Base-by-base conservation (phyloP, 345 rosid genomes). In the Acer saccharum region DNA sequence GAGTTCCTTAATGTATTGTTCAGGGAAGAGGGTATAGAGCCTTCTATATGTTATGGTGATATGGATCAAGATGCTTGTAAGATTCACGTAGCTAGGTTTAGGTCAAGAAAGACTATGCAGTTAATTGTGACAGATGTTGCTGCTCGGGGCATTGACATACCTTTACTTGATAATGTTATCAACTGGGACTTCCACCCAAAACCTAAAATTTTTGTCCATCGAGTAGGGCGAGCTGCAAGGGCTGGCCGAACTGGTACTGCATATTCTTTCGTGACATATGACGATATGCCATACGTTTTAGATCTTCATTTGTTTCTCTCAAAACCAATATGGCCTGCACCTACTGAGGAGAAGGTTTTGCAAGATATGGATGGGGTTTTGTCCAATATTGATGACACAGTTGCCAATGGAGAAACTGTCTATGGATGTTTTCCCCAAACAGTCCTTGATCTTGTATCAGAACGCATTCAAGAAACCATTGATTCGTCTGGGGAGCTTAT, bases 61-160 rank as follows among this genome's bases (percentile, higher is more conserved):
- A 96, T 25, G 99, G 99, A 92, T 82, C 97, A 87, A 83, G 99
- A 94, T 79, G 99, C 99, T 48, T 93, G 97, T 27, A 94, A 94
- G 86, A 96, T 94, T 77, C 91, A 92, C 43, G 74, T 96, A 69
- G 90, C 99, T 1, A 90, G 89, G 91, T 96, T 96, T 73, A 88
- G 2, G 27, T 25, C 27, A 25, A 25, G 27, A 25, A 25, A 25
- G 27, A 25, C 27, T 25, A 25, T 25, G 27, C 27, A 25, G 27
- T 25, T 25, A 25, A 25, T 25, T 25, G 27, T 25, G 27, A 25
- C 27, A 25, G 27, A 25, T 25, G 27, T 25, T 25, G 27, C 27
- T 25, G 27, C 27, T 25, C 27, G 27, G 27, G 27, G 27, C 27
- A 25, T 25, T 25, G 27, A 25, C 27, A 25, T 25, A 25, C 27